These are phyloP conservation scores for Piper longum DNA, from an alignment of 164 flowering plant genomes.

Conservation along the genomic window DNA sequence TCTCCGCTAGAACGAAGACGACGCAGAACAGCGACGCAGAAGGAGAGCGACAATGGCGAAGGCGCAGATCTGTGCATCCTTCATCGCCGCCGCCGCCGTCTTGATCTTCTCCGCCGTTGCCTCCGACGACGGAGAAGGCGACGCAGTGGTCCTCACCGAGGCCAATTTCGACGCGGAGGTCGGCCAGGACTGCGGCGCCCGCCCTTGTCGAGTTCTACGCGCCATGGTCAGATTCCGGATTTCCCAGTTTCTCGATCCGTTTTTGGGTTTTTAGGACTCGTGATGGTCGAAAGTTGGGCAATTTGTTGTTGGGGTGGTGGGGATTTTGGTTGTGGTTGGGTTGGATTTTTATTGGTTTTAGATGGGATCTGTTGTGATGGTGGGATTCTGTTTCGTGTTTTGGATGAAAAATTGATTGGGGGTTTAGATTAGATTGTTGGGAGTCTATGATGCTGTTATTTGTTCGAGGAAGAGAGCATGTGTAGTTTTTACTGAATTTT, in stretches of 20 bases:
- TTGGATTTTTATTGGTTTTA: no score
- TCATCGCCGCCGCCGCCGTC: conserved; percentile 28
- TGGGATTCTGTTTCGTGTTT: no score
- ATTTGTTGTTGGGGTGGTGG: not conserved
- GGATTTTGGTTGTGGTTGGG: not conserved
- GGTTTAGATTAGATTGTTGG: no score
- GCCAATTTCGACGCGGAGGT: conserved; percentile 64
- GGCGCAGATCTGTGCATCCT: conserved; percentile 37
- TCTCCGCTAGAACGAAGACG: no score
- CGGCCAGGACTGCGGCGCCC: conserved; percentile 76
- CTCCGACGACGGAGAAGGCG: conserved; percentile 40
- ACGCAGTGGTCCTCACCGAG: conserved; percentile 42
- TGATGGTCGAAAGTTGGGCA: not conserved
- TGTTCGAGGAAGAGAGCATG: no score
- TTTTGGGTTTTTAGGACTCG: not conserved
- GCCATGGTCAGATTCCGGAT: conserved; percentile 47
- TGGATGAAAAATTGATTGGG: no score
- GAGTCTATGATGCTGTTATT: no score
- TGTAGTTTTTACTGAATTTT: not conserved
- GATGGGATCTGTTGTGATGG: no score
- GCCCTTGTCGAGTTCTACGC: conserved; percentile 98
- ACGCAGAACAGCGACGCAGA: no score
- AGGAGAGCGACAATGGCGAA: conserved; percentile 22
- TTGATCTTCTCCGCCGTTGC: conserved; percentile 16
- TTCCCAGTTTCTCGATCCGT: not conserved